Evolutionary conservation across 805 yeast genomes (phyloP).

Genomic region (Kodamaea jinghongensis): DNA sequence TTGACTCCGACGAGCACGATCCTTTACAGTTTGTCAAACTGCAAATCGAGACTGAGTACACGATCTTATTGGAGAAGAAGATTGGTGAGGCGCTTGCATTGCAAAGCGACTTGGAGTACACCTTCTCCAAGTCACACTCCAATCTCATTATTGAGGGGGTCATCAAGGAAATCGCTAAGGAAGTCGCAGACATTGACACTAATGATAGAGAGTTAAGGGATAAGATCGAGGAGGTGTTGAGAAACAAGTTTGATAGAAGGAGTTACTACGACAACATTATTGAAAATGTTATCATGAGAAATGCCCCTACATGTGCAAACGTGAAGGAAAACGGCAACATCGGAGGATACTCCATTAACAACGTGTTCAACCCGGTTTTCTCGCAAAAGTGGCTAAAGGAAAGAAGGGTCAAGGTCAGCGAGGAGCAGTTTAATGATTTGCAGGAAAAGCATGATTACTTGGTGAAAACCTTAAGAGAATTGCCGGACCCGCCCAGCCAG

Average conservation of each 20-base stretch:
- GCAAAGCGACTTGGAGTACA: constrained; percentile 3
- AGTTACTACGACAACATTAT: constrained; percentile 10
- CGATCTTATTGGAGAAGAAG: constrained; percentile 6
- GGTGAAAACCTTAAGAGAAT: constrained; percentile 20
- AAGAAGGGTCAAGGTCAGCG: constrained; percentile 5
- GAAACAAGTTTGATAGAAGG: constrained; percentile 7
- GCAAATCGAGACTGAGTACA: constrained; percentile 9
- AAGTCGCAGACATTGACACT: not conserved
- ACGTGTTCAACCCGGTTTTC: constrained; percentile 11
- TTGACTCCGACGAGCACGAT: constrained; percentile 5
- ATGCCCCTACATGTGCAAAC: constrained; percentile 7
- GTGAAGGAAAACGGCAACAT: constrained; percentile 2
- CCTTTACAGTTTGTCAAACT: constrained; percentile 6
- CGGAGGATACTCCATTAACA: constrained; percentile 9
- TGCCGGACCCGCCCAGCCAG: constrained; percentile 22
- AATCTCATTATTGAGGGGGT: constrained; percentile 2
- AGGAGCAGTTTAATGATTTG: constrained; percentile 18
- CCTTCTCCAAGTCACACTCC: constrained; percentile 2
- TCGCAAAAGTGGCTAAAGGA: constrained; percentile 9
- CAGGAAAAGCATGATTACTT: constrained; percentile 25
- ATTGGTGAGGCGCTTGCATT: constrained; percentile 4
- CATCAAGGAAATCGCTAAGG: constrained; percentile 5
- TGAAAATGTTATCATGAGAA: constrained; percentile 9
- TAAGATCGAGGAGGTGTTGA: constrained; percentile 7
- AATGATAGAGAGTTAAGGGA: not conserved